These are phyloP conservation scores for Plasmopara viticola DNA, from an alignment of 352 stramenopile genomes.

Conservation along the genomic window DNA sequence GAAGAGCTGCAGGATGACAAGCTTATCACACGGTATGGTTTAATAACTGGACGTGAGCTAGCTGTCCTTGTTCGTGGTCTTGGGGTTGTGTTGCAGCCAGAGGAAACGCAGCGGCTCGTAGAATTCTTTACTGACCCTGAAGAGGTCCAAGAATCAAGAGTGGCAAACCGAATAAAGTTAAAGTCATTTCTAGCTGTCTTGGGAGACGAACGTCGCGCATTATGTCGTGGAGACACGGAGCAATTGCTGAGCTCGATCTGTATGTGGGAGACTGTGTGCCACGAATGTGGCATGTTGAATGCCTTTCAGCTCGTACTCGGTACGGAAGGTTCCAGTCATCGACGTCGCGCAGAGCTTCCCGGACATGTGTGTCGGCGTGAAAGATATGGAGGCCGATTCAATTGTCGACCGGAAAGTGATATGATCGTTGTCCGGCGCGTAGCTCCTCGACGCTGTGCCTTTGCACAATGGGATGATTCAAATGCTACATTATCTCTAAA, in stretches of 20 bases:
- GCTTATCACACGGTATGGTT: constrained; percentile 49
- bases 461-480: constrained; percentile 56
- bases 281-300: constrained; percentile 87
- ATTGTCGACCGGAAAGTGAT: constrained; percentile 55
- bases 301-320: constrained; percentile 80
- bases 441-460: constrained; percentile 50
- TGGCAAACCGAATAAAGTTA: constrained; percentile 15
- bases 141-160: constrained; percentile 29
- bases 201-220: constrained; percentile 49
- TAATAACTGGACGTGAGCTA: constrained; percentile 50
- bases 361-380: constrained; percentile 60
- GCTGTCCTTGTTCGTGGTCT: constrained; percentile 47
- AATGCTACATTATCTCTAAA: constrained; percentile 48
- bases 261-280: constrained; percentile 89
- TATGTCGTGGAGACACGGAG: constrained; percentile 75
- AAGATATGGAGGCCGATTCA: constrained; percentile 35
- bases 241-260: constrained; percentile 74
- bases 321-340: constrained; percentile 31
- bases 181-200: constrained; percentile 82
- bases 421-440: constrained; percentile 53
- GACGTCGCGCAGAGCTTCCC: constrained; percentile 61
- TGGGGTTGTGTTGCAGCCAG: constrained; percentile 73
- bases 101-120: constrained; percentile 75
- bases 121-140: constrained; percentile 82
- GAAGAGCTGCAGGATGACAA: constrained; percentile 62